Evolutionary conservation across 768 basidiomycete genomes (phyloP), one percentile per base, ranked within the genome.

Genomic region (Boletus vinaceobasis): DNA sequence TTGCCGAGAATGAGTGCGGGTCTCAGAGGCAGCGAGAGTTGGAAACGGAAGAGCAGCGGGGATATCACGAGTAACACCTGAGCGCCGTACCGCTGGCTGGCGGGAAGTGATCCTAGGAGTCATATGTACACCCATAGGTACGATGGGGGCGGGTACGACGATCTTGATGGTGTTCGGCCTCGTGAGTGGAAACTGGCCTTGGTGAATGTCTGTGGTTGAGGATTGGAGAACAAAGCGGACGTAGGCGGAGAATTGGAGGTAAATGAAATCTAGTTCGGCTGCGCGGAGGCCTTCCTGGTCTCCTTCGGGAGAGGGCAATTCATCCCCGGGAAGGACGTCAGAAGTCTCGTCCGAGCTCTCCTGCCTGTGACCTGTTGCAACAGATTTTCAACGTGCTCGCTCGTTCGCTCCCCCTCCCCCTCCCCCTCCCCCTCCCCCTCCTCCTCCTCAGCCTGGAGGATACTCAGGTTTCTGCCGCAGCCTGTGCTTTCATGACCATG

Each of bases 401-500:
- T 75, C 36, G 58, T 66, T 19, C 71, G 76, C 14, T 75, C 36
- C 15, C n/a, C 33, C 10, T 23, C 23, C 23, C 4, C 23, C 23
- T 23, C 23, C 23, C 4, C 23, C 23, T 23, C 23, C 23, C 4
- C 23, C 23, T 23, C 23, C 23, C 4, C 23, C 23, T 23, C 23
- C 23, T 23, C 23, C 23, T 23, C 23, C 23, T 23, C 23, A 23
- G 23, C 23, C 23, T 23, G 23, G 23, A 23, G 23, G 23, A 2
- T 23, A 23, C 23, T 23, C 23, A 23, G 6, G 36, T 17, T n/a
- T 37, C 36, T 37, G 15, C 36, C 32, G 60, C 60, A 39, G 62
- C 58, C 19, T 62, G 55, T n/a, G 62, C 68, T 65, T 82, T 80
- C 29, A 85, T 77, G 9, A 80, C 85, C 60, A 76, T 75, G 56